Evolutionary conservation across 257 asterid species (phyloP).

Genomic region (Solanum clarkiae): DNA sequence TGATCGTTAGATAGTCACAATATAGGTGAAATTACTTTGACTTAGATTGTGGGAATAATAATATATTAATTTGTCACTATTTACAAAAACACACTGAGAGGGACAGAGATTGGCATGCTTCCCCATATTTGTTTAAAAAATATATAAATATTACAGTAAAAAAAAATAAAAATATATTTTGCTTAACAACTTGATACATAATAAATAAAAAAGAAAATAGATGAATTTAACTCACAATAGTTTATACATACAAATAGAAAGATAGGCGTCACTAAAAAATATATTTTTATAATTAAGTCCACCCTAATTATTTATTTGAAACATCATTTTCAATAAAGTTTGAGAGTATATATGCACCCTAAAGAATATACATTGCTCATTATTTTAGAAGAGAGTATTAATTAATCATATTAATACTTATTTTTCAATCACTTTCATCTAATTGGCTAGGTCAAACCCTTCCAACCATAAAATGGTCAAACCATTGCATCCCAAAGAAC

Average conservation of each 20-base stretch:
- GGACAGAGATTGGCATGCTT: not conserved
- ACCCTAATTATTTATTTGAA: not conserved
- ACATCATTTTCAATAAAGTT: not conserved
- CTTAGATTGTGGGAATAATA: not conserved
- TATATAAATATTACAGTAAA: not conserved
- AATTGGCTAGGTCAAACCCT: not conserved
- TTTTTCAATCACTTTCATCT: not conserved
- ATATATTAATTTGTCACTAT: not conserved
- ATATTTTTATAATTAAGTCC: not conserved
- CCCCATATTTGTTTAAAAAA: not conserved
- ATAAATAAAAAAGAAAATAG: not conserved
- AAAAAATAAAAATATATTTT: not conserved
- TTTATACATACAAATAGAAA: not conserved
- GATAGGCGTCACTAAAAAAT: not conserved
- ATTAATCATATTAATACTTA: not conserved
- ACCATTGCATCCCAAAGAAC: not conserved
- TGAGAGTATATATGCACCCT: not conserved
- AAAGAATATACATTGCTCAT: not conserved
- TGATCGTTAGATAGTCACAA: not conserved
- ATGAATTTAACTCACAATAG: not conserved
- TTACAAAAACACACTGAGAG: not conserved
- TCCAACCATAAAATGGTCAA: not conserved
- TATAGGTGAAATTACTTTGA: not conserved
- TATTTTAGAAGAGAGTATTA: not conserved
- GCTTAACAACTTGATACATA: not conserved